Evolutionary conservation across 2,329 filamentous ascomycete genomes (phyloP), one percentile per base, ranked within the genome.

Genomic region (Diaporthe vexans): DNA sequence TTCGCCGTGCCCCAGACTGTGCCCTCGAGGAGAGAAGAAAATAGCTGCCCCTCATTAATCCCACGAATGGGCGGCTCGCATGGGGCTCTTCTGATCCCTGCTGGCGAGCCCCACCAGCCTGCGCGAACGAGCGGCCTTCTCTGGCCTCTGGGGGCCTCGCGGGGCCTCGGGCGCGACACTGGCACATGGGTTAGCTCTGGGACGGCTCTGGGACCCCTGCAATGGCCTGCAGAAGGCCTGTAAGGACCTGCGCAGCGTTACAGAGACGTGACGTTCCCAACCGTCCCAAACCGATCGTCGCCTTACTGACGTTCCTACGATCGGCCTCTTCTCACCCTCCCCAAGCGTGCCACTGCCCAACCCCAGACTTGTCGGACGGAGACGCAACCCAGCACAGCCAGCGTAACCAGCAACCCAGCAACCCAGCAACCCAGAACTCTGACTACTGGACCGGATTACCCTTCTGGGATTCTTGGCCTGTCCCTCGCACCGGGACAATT

Each of bases 241-340:
- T 19, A 33, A 67, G 70, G 70, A 33, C 70, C 46, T 63, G 70
- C 70, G 46, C 70, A 57, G 67, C 67, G 70, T 72, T 72, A 72
- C 70, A 72, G 70, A 72, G 70, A 58, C 57, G 57, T 72, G 70
- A 63, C 70, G 70, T 72, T 72, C 70, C 57, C 54, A 63, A 26
- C 57, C 70, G 58, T 72, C 57, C 57, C 63, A 68, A 68, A 68
- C 52, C 40, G 70, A 72, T 72, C 70, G 70, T 52, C 63, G 63
- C 63, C 63, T 68, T 68, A 52, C 48, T 52, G 63, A 68, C 63
- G 63, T 40, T 68, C 63, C 63, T 54, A 24, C 63, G 57, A 72
- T 72, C 70, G 70, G 70, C 70, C 70, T 72, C 70, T 72, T 71
- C 70, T 72, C 70, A 72, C 70, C 70, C 70, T 72, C 70, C 21